Evolutionary conservation across 352 stramenopile genomes (phyloP), one percentile per base, ranked within the genome.

Genomic region (Hyaloperonospora arabidopsidis): DNA sequence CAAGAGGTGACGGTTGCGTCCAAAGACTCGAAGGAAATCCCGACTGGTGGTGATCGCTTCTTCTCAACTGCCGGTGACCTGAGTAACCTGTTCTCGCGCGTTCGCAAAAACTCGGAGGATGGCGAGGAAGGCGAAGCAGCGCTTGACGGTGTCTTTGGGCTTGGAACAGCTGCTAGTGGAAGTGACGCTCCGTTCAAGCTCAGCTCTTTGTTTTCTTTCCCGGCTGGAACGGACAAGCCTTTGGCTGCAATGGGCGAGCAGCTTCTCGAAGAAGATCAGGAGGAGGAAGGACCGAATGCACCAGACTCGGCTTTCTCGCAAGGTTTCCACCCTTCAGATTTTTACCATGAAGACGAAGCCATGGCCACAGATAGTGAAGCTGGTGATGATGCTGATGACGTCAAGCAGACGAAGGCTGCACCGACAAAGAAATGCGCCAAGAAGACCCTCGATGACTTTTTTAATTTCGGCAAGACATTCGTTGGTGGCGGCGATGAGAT

Each of bases 81-180:
- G 11, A 74, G 72, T n/a, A 79, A 68, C 32, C 54, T 92, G 36
- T 92, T 92, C 51, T 76, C 78, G 1, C 78, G 81, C 35, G 76
- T 92, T 17, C 81, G 81, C 25, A 86, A 84, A 58, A 92, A 92
- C 54, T 92, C 81, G 41, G 81, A 92, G 45, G 81, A 92, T 43
- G 81, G 81, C 17, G 68, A 81, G 23, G 76, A 76, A 50, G 79
- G 79, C 11, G 81, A 92, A 61, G 78, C 81, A 21, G 81, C 81
- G 2, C 58, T 92, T 6, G 81, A 92, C 61, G 81, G 81, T 28
- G 71, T 92, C 12, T 76, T 85, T 65, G 50, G 65, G 1, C 65
- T 70, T 23, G 45, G 38, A 2, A 45, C 57, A 38, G 25, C 35
- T 21, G 53, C 54, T 14, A 50, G 22, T 3, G 28, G 17, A n/a